Conservation (phyloP, 1,284 basidiomycete genomes). For the Melampsora larici-populina region DNA sequence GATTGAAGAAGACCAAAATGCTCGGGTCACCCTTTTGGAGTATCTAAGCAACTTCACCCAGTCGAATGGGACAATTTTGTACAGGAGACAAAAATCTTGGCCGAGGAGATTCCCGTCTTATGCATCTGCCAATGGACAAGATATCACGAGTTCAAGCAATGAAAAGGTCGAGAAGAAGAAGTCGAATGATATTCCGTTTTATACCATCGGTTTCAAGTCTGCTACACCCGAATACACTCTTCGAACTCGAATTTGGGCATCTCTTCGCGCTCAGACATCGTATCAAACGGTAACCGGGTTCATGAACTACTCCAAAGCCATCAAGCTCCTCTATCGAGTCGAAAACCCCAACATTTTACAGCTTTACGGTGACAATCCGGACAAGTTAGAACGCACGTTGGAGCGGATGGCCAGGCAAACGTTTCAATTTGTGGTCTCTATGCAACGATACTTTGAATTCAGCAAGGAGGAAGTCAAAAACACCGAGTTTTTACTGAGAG, state of each 20-base stretch:
- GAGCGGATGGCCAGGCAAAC: conserved; percentile 96
- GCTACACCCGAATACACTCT: conserved; percentile 97
- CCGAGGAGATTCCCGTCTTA: conserved; percentile 82
- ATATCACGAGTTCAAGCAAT: conserved; percentile 56
- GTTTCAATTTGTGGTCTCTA: conserved; percentile 99
- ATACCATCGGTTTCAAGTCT: conserved; percentile 99
- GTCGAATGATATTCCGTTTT: conserved; percentile 92
- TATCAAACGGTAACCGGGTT: conserved; percentile 98
- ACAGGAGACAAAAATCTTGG: conserved; percentile 97
- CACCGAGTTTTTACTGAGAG: conserved; percentile 93
- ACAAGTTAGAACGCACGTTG: conserved; percentile 91
- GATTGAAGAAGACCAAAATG: conserved; percentile 93
- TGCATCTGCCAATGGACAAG: conserved; percentile 48
- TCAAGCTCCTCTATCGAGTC: conserved; percentile 96
- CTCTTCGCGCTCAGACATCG: conserved; percentile 92
- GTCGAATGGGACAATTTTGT: conserved; percentile 99
- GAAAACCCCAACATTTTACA: conserved; percentile 99
- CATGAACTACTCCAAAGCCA: conserved; percentile 99
- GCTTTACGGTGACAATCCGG: conserved; percentile 93
- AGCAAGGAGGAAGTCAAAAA: conserved; percentile 99
- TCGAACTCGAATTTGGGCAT: conserved; percentile 98
- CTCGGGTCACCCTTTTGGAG: conserved; percentile 87
- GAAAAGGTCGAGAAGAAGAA: conserved; percentile 77
- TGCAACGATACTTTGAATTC: conserved; percentile 99
- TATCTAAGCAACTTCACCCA: conserved; percentile 98